These are phyloP conservation scores for Emergomyces pasteurianus DNA, from an alignment of 2,329 filamentous ascomycete genomes.

Conservation along the genomic window DNA sequence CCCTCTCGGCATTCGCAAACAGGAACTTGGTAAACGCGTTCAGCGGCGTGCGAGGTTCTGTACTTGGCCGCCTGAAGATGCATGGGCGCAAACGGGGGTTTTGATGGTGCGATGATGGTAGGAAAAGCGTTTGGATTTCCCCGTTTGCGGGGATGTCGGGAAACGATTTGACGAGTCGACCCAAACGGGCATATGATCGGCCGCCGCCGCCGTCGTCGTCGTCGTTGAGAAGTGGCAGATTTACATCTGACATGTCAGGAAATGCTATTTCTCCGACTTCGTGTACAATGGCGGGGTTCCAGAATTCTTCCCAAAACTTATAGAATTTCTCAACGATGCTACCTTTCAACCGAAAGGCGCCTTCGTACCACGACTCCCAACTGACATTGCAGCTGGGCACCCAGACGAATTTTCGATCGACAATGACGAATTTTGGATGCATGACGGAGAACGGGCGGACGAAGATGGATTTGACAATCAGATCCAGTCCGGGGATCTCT, in stretches of 20 bases:
- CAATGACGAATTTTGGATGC: slow-evolving; percentile 71
- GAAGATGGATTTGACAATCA: slow-evolving; percentile 66
- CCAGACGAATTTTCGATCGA: slow-evolving; percentile 56
- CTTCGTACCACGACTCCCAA: slow-evolving; percentile 82
- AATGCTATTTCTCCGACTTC: not conserved
- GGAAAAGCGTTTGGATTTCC: slow-evolving; percentile 35
- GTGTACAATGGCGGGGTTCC: slow-evolving; percentile 29
- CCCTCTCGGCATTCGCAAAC: slow-evolving; percentile 44
- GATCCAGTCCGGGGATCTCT: slow-evolving; percentile 48
- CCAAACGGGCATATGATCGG: not conserved
- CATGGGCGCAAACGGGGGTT: slow-evolving; percentile 52
- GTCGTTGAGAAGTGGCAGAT: not conserved
- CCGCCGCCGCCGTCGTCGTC: too few species aligned
- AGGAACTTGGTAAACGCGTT: slow-evolving; percentile 54
- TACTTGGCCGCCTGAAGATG: slow-evolving; percentile 26
- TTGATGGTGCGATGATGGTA: slow-evolving; percentile 62
- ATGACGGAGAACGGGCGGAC: slow-evolving; percentile 73
- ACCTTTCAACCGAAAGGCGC: slow-evolving; percentile 56
- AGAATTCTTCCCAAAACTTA: slow-evolving; percentile 57
- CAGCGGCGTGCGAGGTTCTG: slow-evolving; percentile 52
- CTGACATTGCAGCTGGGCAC: slow-evolving; percentile 74
- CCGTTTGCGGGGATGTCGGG: not conserved
- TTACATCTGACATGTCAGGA: not conserved
- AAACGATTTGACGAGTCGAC: not conserved
- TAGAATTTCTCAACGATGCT: slow-evolving; percentile 50